Evolutionary conservation across 805 yeast genomes (phyloP), one percentile per base, ranked within the genome.

Genomic region (Yamadazyma sp.): DNA sequence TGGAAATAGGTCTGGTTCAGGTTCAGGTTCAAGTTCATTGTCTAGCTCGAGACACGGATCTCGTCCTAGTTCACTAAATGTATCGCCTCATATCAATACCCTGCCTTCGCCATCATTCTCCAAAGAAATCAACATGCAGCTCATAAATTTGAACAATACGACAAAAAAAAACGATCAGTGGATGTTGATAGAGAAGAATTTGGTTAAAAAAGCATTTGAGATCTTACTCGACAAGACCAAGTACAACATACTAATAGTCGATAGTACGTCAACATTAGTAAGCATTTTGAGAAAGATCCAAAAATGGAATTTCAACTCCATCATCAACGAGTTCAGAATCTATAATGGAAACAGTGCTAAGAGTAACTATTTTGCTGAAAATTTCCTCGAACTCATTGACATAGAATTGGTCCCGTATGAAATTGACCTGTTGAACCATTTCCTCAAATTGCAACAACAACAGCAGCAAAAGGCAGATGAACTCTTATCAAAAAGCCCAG

Each of bases 231-330:
- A 91, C 54, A 64, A 73, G 17, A 67, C 64, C 23, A 73, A 82
- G 47, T 80, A 83, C 51, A 89, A 89, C 36, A 57, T 85, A 4
- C 64, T 91, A 30, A 58, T 91, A 10, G 78, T 93, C 15, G 98
- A 93, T 54, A 76, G 84, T 25, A 81, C 90, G 5, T 82, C 84
- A 41, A 78, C 93, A 9, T 71, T 90, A 13, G 77, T 88, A 8
- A 96, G 97, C 0, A 68, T 90, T 2, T 62, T 93, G 22, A 69
- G 99, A 35, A 81, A 83, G 55, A 69, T 90, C 26, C 93, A 87
- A 59, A 84, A 84, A 60, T 91, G 97, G 98, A 82, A 80, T 49
- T 83, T 84, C 54, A 78, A 90, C 16, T 82, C 95, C 13, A 78
- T 91, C 4, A 75, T 89, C 15, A 83, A 82, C 50, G 98, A 91